Base-by-base conservation (phyloP, 768 basidiomycete species). In the Albatrellus ellisii region DNA sequence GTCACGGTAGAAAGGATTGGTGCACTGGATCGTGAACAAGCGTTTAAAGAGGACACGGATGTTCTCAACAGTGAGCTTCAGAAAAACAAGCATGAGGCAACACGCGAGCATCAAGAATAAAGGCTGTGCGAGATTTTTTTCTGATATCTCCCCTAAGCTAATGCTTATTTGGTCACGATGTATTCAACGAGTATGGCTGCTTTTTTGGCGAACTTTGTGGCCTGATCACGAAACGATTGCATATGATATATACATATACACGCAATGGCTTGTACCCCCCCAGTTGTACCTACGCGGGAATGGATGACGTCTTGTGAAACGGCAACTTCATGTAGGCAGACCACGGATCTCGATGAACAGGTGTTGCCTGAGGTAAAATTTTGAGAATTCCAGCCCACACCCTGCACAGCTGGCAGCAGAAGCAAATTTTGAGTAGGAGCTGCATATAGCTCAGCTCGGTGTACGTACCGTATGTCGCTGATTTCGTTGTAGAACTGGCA, bases 1-100 rank as follows among this genome's bases (percentile, higher is more conserved):
- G 69, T 88, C 25, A 56, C 71, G 12, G 79, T 88, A 4, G 64
- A 66, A 44, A 68, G 77, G 20, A 73, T 87, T 51, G 75, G 76
- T 4, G 65, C 62, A 28, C 59, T 82, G 46, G 72, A 79, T 53
- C 68, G 59, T 38, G 53, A 60, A 41, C 77, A 79, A 51, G 59
- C 61, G 10, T 87, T 88, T 56, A 59, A 64, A 38, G 65, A 76
- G 20, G 79, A 70, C 22, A 90, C 86, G 4, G 63, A 68, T 24
- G 71, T 70, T 42, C 58, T 88, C 42, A 88, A 89, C 57, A 58
- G 69, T 32, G 83, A 85, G 59, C 72, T 73, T 35, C 44, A 60
- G 53, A 54, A 63, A 59, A 52, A 62, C 48, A 56, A 58, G 39
- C 37, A 46, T 36, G 48, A 34, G 18, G 25, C 26, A 7, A 38